Base-by-base conservation (phyloP, 345 rosid genomes). In the Zanthoxylum bungeanum region DNA sequence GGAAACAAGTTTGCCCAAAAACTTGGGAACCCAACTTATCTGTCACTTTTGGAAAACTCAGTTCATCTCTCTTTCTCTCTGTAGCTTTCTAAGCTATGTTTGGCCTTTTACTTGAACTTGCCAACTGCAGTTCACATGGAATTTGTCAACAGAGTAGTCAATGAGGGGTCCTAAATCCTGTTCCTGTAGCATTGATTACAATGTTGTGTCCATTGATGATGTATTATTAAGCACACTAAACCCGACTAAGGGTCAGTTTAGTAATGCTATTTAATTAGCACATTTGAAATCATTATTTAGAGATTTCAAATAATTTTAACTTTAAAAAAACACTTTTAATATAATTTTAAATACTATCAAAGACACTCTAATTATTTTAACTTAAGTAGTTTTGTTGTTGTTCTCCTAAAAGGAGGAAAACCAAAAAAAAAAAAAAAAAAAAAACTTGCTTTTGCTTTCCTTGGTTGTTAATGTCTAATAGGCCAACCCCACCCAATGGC, bases 61-160 rank as follows among this genome's bases (percentile, higher is more conserved):
- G 44, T 49, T 19, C 2, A 8, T 40, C 19, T 52, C 37, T 49
- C 10, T n/a, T n/a, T n/a, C n/a, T n/a, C n/a, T n/a, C n/a, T 30
- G 66, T 39, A 60, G 60, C 68, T 57, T 66, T 52, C 50, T 36
- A 39, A 55, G 53, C 42, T 4, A 21, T 55, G 53, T 7, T 68
- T 28, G 69, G 60, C 71, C 52, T 50, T n/a, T n/a, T 24, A 42
- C 42, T 19, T 21, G 49, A 59, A 25, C 55, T 33, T 58, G 67
- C 59, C 74, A 64, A 68, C 65, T 63, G 74, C 77, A 68, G 37
- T 67, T 57, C 82, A 79, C 77, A 75, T 71, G 78, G 65, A 21
- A 21, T 36, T 64, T 52, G 59, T 10, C 30, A 16, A 7, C 40
- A 63, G 34, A 40, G 31, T 39, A 30, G 56, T 24, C 25, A 22